These are phyloP conservation scores for Pythium apleroticum DNA, from an alignment of 352 stramenopile genomes.

Conservation along the genomic window DNA sequence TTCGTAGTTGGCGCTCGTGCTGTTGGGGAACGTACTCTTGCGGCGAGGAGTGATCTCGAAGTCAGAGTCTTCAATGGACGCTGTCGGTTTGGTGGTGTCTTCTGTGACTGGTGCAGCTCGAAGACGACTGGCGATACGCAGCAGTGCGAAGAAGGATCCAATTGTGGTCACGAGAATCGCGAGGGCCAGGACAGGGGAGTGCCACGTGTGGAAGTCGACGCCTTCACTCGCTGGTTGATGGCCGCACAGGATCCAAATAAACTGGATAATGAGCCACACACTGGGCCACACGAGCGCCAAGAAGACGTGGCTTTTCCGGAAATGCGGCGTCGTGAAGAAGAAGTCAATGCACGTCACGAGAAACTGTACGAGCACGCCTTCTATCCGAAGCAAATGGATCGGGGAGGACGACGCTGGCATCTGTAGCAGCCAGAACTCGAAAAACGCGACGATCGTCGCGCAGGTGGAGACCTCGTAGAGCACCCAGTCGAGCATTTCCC, in stretches of 20 bases:
- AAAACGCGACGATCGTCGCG: slow-evolving; percentile 40
- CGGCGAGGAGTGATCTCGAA: slow-evolving; percentile 11
- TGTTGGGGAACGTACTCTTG: slow-evolving; percentile 23
- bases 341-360: slow-evolving; percentile 53
- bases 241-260: slow-evolving; percentile 52
- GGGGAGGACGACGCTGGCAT: slow-evolving; percentile 5
- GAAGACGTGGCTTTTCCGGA: slow-evolving; percentile 63
- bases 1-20: slow-evolving; percentile 38
- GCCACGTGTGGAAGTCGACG: slow-evolving; percentile 58
- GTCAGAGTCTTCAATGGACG: background rate
- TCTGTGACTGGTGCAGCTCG: slow-evolving; percentile 12
- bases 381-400: slow-evolving; percentile 26
- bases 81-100: slow-evolving; percentile 8
- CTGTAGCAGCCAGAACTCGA: slow-evolving; percentile 52
- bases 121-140: slow-evolving; percentile 36
- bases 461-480: slow-evolving; percentile 62
- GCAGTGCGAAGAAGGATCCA: slow-evolving; percentile 44
- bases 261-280: slow-evolving; percentile 55
- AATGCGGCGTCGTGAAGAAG: slow-evolving; percentile 58
- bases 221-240: slow-evolving; percentile 55
- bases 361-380: slow-evolving; percentile 43
- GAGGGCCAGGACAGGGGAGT: slow-evolving; percentile 36
- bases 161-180: slow-evolving; percentile 38
- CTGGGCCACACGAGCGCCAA: slow-evolving; percentile 56
- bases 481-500: slow-evolving; percentile 69